Conservation (phyloP, 2,329 filamentous ascomycete species). For the Stachybotrys elegans region DNA sequence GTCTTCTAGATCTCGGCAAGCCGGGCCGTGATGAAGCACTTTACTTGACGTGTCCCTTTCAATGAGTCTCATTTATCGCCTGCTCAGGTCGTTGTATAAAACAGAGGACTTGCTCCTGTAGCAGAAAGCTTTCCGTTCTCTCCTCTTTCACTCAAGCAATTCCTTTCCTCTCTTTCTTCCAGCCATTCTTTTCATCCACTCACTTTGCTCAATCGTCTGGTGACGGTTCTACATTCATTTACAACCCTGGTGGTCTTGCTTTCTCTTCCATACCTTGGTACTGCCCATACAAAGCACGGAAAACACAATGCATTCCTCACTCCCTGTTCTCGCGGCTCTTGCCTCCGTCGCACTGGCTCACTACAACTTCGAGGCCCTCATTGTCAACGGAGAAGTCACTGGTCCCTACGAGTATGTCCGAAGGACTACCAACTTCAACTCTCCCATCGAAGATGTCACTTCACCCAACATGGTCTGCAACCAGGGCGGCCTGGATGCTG, state of each 20-base stretch:
- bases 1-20: no score
- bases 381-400: conserved; percentile 40
- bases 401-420: conserved; percentile 43
- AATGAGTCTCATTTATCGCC: no score
- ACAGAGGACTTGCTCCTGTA: no score
- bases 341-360: conserved; percentile 26
- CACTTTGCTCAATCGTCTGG: no score
- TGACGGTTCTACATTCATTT: background rate
- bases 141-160: no score
- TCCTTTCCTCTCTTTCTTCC: conserved; percentile 1
- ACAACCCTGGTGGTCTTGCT: conserved; percentile 3
- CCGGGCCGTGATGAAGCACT: no score
- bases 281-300: no score
- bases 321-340: conserved; percentile 18
- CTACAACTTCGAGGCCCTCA: conserved; percentile 40
- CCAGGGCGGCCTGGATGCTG: conserved; percentile 28
- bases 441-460: conserved; percentile 32
- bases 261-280: conserved; percentile 11
- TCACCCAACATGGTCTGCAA: conserved; percentile 34
- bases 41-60: no score
- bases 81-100: no score
- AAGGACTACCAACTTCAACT: conserved; percentile 41
- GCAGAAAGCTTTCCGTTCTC: no score
- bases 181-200: conserved; percentile 1
- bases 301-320: conserved; percentile 22